Conservation (phyloP, 2,329 filamentous ascomycete species). For the Passalora sequoiae region DNA sequence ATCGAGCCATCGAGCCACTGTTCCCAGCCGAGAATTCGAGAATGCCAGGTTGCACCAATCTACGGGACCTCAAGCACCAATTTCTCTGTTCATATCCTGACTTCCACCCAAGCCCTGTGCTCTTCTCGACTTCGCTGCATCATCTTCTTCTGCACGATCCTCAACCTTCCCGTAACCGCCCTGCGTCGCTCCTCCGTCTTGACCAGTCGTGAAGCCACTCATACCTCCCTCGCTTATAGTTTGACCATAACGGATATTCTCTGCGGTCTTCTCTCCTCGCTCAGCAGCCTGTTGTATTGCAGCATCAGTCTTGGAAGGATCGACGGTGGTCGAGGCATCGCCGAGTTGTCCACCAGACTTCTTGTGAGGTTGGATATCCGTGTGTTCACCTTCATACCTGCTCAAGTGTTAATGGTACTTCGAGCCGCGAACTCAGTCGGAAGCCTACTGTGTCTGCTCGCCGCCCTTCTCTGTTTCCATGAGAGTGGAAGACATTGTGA, state of each 20-base stretch:
- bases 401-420: neutral
- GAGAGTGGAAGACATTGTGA: conserved; percentile 48
- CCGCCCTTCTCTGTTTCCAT: conserved; percentile 58
- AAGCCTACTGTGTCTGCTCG: conserved; percentile 54
- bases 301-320: conserved; percentile 29
- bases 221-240: conserved; percentile 52
- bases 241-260: conserved; percentile 54
- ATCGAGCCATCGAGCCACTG: too few relatives aligned
- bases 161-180: conserved; percentile 32
- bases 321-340: conserved; percentile 26
- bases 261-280: conserved; percentile 44
- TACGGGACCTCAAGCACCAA: conserved; percentile 45
- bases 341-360: conserved; percentile 56
- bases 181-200: conserved; percentile 34
- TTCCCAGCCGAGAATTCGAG: too few relatives aligned
- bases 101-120: conserved; percentile 37
- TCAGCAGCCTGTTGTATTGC: conserved; percentile 33
- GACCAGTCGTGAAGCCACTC: conserved; percentile 48
- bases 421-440: too few relatives aligned
- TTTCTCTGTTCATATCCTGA: conserved; percentile 40
- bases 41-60: too few relatives aligned
- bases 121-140: conserved; percentile 37
- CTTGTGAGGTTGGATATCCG: conserved; percentile 45
- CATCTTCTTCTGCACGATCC: conserved; percentile 24
- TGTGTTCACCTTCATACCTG: conserved; percentile 56